Base-by-base conservation (phyloP, 345 rosid genomes). In the Gynandropsis gynandra region DNA sequence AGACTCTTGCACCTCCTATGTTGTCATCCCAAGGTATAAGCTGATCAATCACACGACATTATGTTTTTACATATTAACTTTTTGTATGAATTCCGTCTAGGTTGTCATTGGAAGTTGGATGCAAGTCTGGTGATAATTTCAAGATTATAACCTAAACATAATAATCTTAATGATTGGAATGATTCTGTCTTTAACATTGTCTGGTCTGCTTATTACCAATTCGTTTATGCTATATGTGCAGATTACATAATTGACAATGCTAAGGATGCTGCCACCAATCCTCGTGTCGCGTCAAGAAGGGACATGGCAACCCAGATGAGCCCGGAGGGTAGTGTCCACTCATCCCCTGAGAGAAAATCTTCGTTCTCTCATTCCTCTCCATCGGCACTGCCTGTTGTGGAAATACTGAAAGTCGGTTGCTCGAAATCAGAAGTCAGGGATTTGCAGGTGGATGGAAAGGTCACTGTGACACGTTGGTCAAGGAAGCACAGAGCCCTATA, bases 231-330 rank as follows among this genome's bases (percentile, higher is more conserved):
- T 41, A 34, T 72, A 70, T 65, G 35, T 62, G 24, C 74, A 80
- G 98, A 74, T 63, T 75, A 52, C 56, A 81, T 75, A 16, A 55
- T 56, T 58, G 74, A 69, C 15, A 72, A 62, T 21, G 56, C 54
- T 27, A 78, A 73, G 69, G 86, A 87, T 79, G 77, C 76, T 32
- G 81, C 75, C 32, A 69, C 69, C n/a, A 76, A 80, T 68, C 58
- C 87, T 52, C 70, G 65, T 38, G 78, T 72, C 68, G 76, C 73
- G 47, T 87, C 98, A 56, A 80, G 86, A 72, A 84, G 98, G 73
- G 98, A 92, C 68, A 85, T 84, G 87, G 96, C 96, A 3, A 92
- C 98, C 9, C 96, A 87, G 59, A 92, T 92, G 98, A 87, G 98
- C 42, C 98, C 89, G 11, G 82, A 74, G 42, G 80, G 81, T 47